phyloP scores from a whole-genome alignment of 768 basidiomycete species.

The Lentinula detonsa region DNA sequence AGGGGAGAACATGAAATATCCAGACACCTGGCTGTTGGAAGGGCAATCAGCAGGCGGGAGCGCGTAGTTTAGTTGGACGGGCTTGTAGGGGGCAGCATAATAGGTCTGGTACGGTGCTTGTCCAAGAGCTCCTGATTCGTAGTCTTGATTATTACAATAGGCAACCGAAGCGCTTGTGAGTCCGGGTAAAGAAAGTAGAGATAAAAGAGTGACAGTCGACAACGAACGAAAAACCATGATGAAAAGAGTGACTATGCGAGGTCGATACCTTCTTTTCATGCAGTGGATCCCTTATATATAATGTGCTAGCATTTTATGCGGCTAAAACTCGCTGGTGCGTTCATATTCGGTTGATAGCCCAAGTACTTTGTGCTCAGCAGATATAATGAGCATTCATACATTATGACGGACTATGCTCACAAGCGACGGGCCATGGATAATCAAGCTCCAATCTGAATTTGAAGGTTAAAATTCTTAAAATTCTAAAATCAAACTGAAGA shows the following conservation, averaged over 20 bases:
- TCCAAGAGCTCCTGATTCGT: neutral
- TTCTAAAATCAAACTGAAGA: too few relatives aligned
- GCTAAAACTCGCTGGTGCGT: too few relatives aligned
- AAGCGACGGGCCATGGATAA: too few relatives aligned
- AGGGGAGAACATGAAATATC: neutral
- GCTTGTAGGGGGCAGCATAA: neutral
- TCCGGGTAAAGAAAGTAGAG: neutral
- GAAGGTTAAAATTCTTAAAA: too few relatives aligned
- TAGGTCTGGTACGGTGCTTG: neutral
- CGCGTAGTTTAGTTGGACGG: neutral
- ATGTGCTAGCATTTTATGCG: neutral
- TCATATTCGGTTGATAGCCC: too few relatives aligned
- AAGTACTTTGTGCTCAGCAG: too few relatives aligned
- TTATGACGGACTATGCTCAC: too few relatives aligned
- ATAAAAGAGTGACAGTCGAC: neutral
- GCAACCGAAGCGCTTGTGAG: neutral
- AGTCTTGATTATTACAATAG: neutral
- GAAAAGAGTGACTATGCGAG: neutral
- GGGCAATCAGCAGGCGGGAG: neutral
- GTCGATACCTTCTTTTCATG: neutral
- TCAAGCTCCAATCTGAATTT: too few relatives aligned
- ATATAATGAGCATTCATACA: too few relatives aligned
- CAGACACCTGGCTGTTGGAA: neutral
- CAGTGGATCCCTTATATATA: neutral
- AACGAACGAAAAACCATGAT: neutral